Base-by-base conservation (phyloP, 768 basidiomycete species). In the Calocybe indica region DNA sequence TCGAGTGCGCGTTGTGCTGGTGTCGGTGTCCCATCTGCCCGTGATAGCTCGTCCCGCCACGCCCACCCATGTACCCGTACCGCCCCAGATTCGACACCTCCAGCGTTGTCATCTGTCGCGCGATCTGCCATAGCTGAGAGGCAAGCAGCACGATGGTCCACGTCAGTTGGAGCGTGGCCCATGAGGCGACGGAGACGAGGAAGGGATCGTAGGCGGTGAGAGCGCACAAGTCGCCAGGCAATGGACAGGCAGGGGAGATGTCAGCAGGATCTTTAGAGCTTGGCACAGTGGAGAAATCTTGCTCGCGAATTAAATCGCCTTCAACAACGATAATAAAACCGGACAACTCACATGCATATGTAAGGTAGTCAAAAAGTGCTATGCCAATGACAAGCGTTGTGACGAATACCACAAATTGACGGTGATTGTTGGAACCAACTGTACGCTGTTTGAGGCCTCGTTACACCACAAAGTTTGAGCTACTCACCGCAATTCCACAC, bases 21-120 rank as follows among this genome's bases (percentile, higher is more conserved):
- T 88, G 84, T n/a, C 76, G 74, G 59, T 88, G 86, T 2, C 89
- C 85, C 84, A 88, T 87, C 62, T 92, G 89, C 6, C 80, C 73
- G 6, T 71, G 70, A 13, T 88, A 71, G 34, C 75, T 80, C 2
- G 82, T 78, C 13, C 81, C 80, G 0, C 83, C 88, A 36, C 90
- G 82, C 0, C 94, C 94, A 34, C 96, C 95, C 92, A 99, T 95
- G 70, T 85, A 97, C 9, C 96, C 95, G 59, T 85, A 97, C 40
- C 95, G 80, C 3, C 95, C 92, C 2, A 98, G 81, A 60, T 99
- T 99, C 50, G 85, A 85, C 3, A 98, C 91, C 61, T 99, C 95
- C 46, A 94, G 76, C 0, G 95, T 97, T 1, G 95, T 99, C 79
- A 98, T 91, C 59, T 98, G 94, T 22, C 85, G 80, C 2, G 85